A percentile compares a stretch with the other conserved stretches of the same genome.
These are phyloP conservation scores for Malus orientalis DNA, from an alignment of 306 rosid species.

Conservation along the genomic window DNA sequence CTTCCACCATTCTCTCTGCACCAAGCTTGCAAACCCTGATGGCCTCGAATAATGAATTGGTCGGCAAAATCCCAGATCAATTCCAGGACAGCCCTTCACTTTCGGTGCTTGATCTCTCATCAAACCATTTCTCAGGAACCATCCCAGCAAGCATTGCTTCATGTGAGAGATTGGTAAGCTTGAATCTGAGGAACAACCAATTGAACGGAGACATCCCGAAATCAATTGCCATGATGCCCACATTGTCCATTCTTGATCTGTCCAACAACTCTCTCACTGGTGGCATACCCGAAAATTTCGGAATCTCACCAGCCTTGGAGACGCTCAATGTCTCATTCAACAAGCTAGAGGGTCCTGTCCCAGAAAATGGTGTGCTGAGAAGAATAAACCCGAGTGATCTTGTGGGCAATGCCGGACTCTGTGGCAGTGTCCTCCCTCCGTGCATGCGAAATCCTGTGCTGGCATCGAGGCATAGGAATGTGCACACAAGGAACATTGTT, in stretches of 20 bases:
- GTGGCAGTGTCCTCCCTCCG: constrained; percentile 69
- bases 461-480: constrained; percentile 31
- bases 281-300: constrained; percentile 70
- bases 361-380: constrained; percentile 67
- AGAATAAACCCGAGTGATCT: constrained; percentile 78
- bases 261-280: constrained; percentile 91
- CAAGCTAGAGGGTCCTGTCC: constrained; percentile 76
- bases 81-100: constrained; percentile 91
- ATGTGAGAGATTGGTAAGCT: constrained; percentile 70
- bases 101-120: constrained; percentile 73
- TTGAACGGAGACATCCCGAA: constrained; percentile 73
- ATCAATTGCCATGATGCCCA: constrained; percentile 61
- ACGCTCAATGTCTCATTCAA: constrained; percentile 74
- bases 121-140: constrained; percentile 59
- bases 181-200: constrained; percentile 78
- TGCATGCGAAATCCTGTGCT: constrained; percentile 41
- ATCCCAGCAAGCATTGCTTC: constrained; percentile 82
- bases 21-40: constrained; percentile 72
- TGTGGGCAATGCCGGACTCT: constrained; percentile 65
- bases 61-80: constrained; percentile 71
- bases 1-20: constrained; percentile 70
- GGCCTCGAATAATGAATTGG: constrained; percentile 62
- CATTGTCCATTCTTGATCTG: constrained; percentile 78
- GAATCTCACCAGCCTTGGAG: constrained; percentile 86
- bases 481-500: constrained; percentile 44